Evolutionary conservation across 768 basidiomycete genomes (phyloP).

Genomic region (Porpolomopsis calyptriformis): DNA sequence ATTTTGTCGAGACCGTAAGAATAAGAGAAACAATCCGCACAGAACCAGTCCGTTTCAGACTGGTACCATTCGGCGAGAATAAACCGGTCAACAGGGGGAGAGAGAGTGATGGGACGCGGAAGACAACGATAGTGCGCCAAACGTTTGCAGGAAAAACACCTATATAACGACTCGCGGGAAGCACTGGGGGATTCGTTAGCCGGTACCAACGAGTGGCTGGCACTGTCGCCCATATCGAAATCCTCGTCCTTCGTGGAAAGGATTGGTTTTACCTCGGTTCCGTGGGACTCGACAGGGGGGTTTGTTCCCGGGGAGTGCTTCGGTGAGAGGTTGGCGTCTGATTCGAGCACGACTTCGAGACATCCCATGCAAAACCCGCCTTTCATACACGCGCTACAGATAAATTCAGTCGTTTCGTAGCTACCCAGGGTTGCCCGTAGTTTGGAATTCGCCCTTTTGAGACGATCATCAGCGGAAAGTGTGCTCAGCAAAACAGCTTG

Average conservation of each 20-base stretch:
- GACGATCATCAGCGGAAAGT: constrained; percentile 16
- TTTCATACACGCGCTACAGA: constrained; percentile 66
- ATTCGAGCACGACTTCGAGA: constrained; percentile 42
- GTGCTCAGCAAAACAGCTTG: constrained; percentile 26
- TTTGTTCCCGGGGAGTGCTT: constrained; percentile 11
- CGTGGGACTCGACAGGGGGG: background rate
- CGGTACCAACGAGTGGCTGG: constrained; percentile 5
- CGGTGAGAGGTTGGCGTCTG: constrained; percentile 25
- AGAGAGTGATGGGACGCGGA: constrained; percentile 31
- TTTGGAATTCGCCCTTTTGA: constrained; percentile 22
- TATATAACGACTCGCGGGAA: constrained; percentile 52
- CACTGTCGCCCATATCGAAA: constrained; percentile 27
- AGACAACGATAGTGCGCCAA: constrained; percentile 75
- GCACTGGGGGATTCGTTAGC: constrained; percentile 12
- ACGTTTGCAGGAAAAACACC: constrained; percentile 78
- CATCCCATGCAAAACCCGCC: constrained; percentile 76
- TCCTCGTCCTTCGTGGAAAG: constrained; percentile 13
- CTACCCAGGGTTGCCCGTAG: constrained; percentile 38
- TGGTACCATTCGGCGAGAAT: constrained; percentile 60
- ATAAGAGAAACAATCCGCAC: constrained; percentile 70
- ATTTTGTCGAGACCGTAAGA: constrained; percentile 69
- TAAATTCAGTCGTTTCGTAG: constrained; percentile 64
- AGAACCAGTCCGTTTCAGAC: constrained; percentile 45
- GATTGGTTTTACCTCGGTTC: constrained; percentile 3
- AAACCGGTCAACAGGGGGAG: constrained; percentile 22